Evolutionary conservation across 257 asterid species (phyloP).

Genomic region (Nyctanthes arbortristis): DNA sequence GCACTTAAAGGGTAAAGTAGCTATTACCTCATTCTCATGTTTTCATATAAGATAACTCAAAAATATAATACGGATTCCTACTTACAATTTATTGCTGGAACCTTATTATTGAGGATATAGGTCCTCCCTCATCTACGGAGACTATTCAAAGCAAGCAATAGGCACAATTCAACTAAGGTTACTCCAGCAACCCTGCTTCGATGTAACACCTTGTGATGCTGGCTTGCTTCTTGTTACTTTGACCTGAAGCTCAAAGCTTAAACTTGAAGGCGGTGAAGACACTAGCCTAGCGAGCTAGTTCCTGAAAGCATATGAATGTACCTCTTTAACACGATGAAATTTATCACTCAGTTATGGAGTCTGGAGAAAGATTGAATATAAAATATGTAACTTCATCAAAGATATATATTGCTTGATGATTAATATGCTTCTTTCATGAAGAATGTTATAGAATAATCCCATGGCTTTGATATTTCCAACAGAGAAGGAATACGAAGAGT

Average conservation of each 20-base stretch:
- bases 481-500: too few relatives aligned
- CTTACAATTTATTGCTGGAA: neutral
- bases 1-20: neutral
- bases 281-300: neutral
- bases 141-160: too few relatives aligned
- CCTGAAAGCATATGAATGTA: neutral
- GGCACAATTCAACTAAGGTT: neutral
- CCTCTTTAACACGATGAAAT: neutral
- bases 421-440: neutral
- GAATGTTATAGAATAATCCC: neutral
- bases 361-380: neutral
- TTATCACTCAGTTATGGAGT: neutral
- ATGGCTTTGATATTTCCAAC: neutral
- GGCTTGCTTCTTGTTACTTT: neutral
- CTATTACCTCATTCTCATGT: neutral
- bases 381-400: neutral
- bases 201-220: neutral
- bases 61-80: neutral
- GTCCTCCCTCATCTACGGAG: neutral
- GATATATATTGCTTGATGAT: too few relatives aligned
- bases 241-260: neutral
- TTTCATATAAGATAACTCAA: neutral
- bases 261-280: neutral
- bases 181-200: neutral
- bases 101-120: neutral